A percentile compares a stretch with the other conserved stretches of the same genome.
phyloP scores from a whole-genome alignment of 2,329 filamentous ascomycete genomes.

The Colletotrichum cordylinicola region DNA sequence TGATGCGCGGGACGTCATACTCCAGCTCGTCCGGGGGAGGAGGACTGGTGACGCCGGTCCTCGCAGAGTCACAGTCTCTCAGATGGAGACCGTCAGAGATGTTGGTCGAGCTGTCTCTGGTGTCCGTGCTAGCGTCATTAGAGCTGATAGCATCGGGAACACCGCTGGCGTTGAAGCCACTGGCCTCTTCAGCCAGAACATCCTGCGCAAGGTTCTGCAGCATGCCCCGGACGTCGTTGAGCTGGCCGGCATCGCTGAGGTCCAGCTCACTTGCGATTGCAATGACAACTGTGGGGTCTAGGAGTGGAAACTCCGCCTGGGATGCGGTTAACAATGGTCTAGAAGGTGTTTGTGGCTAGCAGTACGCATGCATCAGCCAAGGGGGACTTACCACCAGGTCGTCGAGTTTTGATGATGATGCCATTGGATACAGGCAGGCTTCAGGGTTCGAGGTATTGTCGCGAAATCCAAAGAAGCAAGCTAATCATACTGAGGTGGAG shows the following conservation, averaged over 20 bases:
- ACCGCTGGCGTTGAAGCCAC: conserved; percentile 80
- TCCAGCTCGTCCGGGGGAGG: conserved; percentile 7
- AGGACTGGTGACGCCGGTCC: conserved; percentile 27
- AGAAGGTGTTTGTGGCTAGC: neutral
- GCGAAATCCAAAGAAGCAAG: conserved; percentile 3
- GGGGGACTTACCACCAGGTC: conserved; percentile 14
- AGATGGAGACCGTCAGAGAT: conserved; percentile 30
- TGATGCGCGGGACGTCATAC: conserved; percentile 20
- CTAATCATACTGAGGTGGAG: conserved; percentile 3
- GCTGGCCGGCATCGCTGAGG: conserved; percentile 56
- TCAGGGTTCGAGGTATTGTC: conserved; percentile 19
- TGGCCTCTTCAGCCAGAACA: conserved; percentile 72
- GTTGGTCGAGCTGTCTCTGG: conserved; percentile 26
- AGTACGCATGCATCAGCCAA: neutral
- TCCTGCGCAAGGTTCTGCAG: conserved; percentile 70
- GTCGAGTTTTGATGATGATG: conserved; percentile 12
- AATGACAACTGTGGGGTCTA: conserved; percentile 80
- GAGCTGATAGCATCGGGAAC: conserved; percentile 52
- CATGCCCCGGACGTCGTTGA: conserved; percentile 59
- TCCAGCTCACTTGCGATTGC: conserved; percentile 80
- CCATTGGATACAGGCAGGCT: neutral
- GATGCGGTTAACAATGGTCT: neutral
- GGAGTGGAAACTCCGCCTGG: conserved; percentile 48
- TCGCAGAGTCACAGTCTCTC: conserved; percentile 33
- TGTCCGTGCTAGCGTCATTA: conserved; percentile 28